These are phyloP conservation scores for Phytomonas sp. DNA, from an alignment of 208 protist genomes.

Conservation along the genomic window DNA sequence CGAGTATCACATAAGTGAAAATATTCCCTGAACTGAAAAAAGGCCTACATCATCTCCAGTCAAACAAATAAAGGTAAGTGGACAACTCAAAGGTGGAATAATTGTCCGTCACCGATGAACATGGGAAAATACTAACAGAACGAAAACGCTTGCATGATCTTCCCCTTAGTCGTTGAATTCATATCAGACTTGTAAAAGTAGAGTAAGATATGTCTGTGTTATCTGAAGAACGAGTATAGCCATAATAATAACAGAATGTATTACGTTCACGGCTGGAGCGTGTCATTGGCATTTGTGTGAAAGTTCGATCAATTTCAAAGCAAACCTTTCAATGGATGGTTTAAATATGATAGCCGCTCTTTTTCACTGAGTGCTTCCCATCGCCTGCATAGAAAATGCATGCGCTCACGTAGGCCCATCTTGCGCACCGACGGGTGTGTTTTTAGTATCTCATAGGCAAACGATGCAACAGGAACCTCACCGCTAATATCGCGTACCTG, in stretches of 20 bases:
- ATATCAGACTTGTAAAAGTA: not conserved
- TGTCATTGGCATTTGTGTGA: not conserved
- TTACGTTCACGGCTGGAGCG: not conserved
- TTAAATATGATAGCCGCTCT: slow-evolving; percentile 61
- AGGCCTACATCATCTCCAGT: not conserved
- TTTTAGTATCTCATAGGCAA: slow-evolving; percentile 73
- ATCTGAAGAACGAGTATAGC: not conserved
- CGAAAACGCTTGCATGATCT: not conserved
- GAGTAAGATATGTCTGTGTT: not conserved
- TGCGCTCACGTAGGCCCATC: slow-evolving; percentile 81
- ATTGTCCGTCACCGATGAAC: not conserved
- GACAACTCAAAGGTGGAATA: not conserved
- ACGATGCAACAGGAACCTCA: slow-evolving; percentile 79
- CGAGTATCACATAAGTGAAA: not conserved
- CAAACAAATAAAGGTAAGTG: not conserved
- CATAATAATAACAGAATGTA: slow-evolving; percentile 2
- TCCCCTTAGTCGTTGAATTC: not conserved
- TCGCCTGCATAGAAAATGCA: slow-evolving; percentile 68
- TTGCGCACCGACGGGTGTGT: slow-evolving; percentile 70
- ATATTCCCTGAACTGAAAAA: not conserved
- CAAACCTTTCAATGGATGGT: slow-evolving; percentile 75
- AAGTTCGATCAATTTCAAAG: slow-evolving; percentile 23
- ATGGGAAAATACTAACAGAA: not conserved
- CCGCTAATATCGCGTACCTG: slow-evolving; percentile 62
- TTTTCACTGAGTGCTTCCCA: slow-evolving; percentile 61